Evolutionary conservation across 176 grass and related monocot genomes (phyloP), one percentile per base, ranked within the genome.

Genomic region (Stipa capillata): DNA sequence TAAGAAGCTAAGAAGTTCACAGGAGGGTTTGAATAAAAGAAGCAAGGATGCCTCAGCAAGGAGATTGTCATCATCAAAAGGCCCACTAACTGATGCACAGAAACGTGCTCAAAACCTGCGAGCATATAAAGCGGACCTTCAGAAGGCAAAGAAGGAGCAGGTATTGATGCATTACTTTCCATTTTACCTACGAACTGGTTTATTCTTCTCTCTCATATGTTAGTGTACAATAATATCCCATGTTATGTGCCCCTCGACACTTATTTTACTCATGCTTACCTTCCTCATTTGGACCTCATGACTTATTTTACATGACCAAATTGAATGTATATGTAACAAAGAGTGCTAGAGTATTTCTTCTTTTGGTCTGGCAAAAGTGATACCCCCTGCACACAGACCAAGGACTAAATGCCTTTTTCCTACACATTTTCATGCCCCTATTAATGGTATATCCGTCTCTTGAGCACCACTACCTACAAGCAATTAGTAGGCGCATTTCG

Each of bases 141-240:
- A 99, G 65, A 99, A 95, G 84, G 53, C 86, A 68, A 99, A 95
- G 87, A 95, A 91, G 89, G 96, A 99, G 78, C 82, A 89, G 90
- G 96, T 95, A 83, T 70, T 64, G 44, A 69, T 71, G 40, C 72
- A 49, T 66, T 59, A 73, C 24, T 24, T 64, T 60, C 21, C 84
- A 40, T 60, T 72, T 40, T 34, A 48, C 33, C 17, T 31, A 43
- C 59, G 37, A 51, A 49, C 58, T 41, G 3, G 6, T 55, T 59
- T 44, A 65, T 44, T 73, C 45, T 58, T 88, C 36, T 86, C 32
- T n/a, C 17, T 56, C 15, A 20, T 27, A 4, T 65, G 14, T 48
- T 23, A 50, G 28, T 70, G 21, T 44, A 21, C 39, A 54, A 14
- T 23, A 64, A 52, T 67, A 56, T 54, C 5, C 1, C 8, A 39